Base-by-base conservation (phyloP, 2,329 filamentous ascomycete species). In the Hypoxylon sp. region DNA sequence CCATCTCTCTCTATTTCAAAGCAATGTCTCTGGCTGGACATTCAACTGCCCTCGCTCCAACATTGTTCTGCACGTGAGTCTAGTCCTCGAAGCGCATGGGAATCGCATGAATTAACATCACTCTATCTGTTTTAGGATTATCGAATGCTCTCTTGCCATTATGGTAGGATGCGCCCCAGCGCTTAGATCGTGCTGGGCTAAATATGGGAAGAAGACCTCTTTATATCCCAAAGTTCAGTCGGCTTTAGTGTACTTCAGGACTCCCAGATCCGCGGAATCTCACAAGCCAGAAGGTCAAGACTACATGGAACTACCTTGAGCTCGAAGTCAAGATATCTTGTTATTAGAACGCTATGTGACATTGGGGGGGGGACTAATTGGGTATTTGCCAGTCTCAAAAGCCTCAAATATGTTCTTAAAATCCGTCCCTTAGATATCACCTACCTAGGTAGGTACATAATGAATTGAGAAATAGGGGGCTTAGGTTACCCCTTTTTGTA, bases 101-200 rank as follows among this genome's bases (percentile, higher is more conserved):
- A 26, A 26, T 22, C 3, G 3, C 29, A 26, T 24, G 13, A 17
- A 37, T 17, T 58, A 22, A 46, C 17, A 31, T 22, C 33, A 44
- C 11, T 42, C 1, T 19, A 3, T 5, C 14, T 35, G 6, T n/a
- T 3, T 2, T 46, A 61, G 58, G 39, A 46, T 46, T 17, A 35
- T 61, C 26, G 58, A 61, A 61, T 53, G 48, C 13, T 61, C 37
- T 53, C 24, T 61, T 17, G 58, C 48, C 19, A 61, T 61, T n/a
- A 61, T 61, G 29, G 58, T 61, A 13, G 58, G 58, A 5, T 61
- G 58, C 29, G 39, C 29, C 14, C 48, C 58, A 5, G 48, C 17
- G 48, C 9, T 61, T 47, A 50, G 48, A 47, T n/a, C 58, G 14
- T 61, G 35, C 17, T 61, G 58, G 58, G 22, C 39, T 17, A 24